Conservation (phyloP, 148 eudicot species). For the Rhododendron molle region DNA sequence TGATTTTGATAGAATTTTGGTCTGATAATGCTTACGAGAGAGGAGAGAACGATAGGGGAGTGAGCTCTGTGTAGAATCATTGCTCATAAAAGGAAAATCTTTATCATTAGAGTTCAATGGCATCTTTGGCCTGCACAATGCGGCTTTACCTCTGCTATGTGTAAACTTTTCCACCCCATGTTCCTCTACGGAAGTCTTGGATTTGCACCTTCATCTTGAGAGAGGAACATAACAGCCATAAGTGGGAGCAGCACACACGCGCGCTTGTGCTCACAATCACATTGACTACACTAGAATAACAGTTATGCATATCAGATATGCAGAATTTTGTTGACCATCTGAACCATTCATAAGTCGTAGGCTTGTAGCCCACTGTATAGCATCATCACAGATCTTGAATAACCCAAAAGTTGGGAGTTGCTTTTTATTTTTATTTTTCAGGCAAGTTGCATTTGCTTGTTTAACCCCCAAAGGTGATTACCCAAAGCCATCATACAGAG, state of each 20-base stretch:
- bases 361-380: neutral
- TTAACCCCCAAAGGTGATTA: neutral
- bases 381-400: neutral
- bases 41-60: neutral
- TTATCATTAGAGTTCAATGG: neutral
- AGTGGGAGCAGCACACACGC: neutral
- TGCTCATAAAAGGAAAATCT: neutral
- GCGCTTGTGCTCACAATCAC: neutral
- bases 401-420: neutral
- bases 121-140: neutral
- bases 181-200: neutral
- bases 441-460: neutral
- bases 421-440: neutral
- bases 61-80: neutral
- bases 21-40: neutral
- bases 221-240: neutral
- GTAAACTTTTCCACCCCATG: neutral
- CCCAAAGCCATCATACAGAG: neutral
- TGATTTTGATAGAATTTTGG: neutral
- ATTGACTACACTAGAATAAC: neutral
- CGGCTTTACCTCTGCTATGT: neutral
- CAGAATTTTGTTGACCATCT: neutral
- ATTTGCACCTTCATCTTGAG: neutral
- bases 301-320: neutral
- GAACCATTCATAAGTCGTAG: neutral